Evolutionary conservation across 768 basidiomycete genomes (phyloP).

Genomic region (Podaxis sp.): DNA sequence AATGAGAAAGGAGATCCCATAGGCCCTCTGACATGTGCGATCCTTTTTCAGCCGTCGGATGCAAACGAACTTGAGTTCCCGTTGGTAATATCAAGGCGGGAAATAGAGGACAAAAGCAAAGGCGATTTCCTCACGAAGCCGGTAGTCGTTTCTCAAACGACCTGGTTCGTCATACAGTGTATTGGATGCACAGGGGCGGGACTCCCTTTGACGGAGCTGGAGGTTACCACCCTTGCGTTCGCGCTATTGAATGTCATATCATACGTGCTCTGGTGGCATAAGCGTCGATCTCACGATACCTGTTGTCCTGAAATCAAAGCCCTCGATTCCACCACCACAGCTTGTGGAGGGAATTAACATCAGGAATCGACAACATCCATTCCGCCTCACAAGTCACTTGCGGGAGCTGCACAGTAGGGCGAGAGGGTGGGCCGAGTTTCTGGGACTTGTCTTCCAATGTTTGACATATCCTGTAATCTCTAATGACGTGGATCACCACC

Average conservation of each 20-base stretch:
- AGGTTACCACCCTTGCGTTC: slow-evolving; percentile 1
- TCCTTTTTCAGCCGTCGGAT: neutral
- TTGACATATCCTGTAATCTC: neutral
- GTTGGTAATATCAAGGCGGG: slow-evolving; percentile 5
- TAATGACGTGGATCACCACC: neutral
- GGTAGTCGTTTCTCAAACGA: slow-evolving; percentile 17
- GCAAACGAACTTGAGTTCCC: neutral
- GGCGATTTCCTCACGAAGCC: slow-evolving; percentile 20
- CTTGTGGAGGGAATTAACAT: neutral
- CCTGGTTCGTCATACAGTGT: slow-evolving; percentile 17
- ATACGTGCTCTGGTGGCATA: slow-evolving; percentile 8
- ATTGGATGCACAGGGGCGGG: neutral
- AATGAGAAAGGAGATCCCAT: neutral
- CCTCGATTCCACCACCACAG: no score
- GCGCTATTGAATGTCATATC: slow-evolving; percentile 3
- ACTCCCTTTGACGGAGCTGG: neutral
- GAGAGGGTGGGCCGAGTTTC: neutral
- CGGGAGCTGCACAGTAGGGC: neutral
- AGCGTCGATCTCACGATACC: neutral
- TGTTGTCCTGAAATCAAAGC: neutral
- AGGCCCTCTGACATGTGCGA: neutral
- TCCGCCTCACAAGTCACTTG: neutral
- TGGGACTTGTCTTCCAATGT: neutral
- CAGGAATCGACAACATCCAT: neutral
- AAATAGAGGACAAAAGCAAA: slow-evolving; percentile 23